phyloP scores from a whole-genome alignment of 345 rosid species.

The Crucihimalaya himalaica region DNA sequence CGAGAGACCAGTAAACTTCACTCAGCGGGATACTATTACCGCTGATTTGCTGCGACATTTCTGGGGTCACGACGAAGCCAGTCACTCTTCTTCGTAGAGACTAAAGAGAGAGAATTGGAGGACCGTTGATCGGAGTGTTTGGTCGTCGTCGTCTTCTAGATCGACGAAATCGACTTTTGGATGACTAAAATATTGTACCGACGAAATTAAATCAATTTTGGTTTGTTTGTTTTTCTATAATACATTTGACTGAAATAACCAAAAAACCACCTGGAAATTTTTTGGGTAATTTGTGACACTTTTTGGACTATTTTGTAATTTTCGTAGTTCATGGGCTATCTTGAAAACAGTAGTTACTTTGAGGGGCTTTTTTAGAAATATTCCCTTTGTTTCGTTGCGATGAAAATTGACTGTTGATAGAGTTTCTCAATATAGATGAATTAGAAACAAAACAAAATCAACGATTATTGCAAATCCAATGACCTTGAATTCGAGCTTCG shows the following conservation, averaged over 20 bases:
- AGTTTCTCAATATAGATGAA: neutral
- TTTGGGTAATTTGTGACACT: neutral
- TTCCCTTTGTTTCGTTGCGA: neutral
- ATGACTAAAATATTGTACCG: slow-evolving; percentile 17
- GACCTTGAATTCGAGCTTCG: slow-evolving; percentile 28
- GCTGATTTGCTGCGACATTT: slow-evolving; percentile 54
- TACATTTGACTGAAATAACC: neutral
- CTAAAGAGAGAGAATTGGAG: neutral
- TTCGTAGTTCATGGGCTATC: neutral
- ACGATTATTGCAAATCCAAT: slow-evolving; percentile 10
- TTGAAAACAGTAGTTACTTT: neutral
- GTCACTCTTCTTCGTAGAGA: neutral
- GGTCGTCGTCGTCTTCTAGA: slow-evolving; percentile 29
- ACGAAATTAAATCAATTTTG: neutral
- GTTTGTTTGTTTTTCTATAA: neutral
- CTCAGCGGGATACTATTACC: slow-evolving; percentile 63
- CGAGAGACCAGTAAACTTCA: slow-evolving; percentile 92
- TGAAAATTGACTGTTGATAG: slow-evolving; percentile 3
- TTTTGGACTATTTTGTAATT: slow-evolving; percentile 4
- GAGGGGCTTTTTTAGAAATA: slow-evolving; percentile 1
- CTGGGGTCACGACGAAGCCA: slow-evolving; percentile 5
- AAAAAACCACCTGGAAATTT: neutral
- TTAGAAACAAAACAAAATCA: neutral
- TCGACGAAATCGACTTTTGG: slow-evolving; percentile 13
- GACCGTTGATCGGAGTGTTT: slow-evolving; percentile 28